These are phyloP conservation scores for Paraconiothyrium brasiliense DNA, from an alignment of 2,329 filamentous ascomycete genomes.

Conservation along the genomic window DNA sequence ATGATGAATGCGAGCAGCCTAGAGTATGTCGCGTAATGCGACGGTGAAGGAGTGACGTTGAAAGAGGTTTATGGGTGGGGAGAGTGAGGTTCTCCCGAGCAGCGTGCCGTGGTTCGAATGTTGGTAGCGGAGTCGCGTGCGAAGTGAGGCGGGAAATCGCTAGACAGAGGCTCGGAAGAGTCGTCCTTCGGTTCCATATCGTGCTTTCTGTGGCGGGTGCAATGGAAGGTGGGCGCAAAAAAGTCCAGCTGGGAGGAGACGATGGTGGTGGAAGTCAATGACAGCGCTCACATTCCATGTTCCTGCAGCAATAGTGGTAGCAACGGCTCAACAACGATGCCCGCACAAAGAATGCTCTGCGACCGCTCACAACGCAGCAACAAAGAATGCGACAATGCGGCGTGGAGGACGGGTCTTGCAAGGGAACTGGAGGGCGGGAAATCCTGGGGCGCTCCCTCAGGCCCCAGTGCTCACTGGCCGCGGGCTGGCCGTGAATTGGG, in stretches of 20 bases:
- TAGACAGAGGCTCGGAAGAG: constrained; percentile 48
- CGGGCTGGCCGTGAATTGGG: constrained; percentile 6
- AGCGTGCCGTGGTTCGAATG: constrained; percentile 15
- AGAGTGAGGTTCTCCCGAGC: not conserved
- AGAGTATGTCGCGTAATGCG: not conserved
- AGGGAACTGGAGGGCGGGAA: constrained; percentile 3
- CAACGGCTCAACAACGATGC: not conserved
- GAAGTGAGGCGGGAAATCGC: constrained; percentile 46
- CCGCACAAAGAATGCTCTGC: constrained; percentile 11
- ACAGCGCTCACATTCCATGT: constrained; percentile 32
- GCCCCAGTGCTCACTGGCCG: not conserved
- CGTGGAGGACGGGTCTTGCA: not conserved
- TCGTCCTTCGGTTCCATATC: constrained; percentile 48
- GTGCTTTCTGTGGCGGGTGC: constrained; percentile 13
- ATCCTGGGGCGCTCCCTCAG: not conserved
- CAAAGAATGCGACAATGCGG: constrained; percentile 4
- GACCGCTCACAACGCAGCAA: not conserved
- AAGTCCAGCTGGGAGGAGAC: not conserved
- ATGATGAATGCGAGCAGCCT: not conserved
- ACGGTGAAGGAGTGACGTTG: not conserved
- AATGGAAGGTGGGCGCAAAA: constrained; percentile 1
- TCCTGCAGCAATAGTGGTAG: constrained; percentile 26
- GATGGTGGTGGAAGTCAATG: constrained; percentile 21
- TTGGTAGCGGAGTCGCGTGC: constrained; percentile 25
- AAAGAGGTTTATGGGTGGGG: not conserved